Percentiles rank a stretch among this genome's conserved stretches.
These are phyloP conservation scores for Setomelanomma holmii DNA, from an alignment of 2,329 filamentous ascomycete species.

Conservation along the genomic window DNA sequence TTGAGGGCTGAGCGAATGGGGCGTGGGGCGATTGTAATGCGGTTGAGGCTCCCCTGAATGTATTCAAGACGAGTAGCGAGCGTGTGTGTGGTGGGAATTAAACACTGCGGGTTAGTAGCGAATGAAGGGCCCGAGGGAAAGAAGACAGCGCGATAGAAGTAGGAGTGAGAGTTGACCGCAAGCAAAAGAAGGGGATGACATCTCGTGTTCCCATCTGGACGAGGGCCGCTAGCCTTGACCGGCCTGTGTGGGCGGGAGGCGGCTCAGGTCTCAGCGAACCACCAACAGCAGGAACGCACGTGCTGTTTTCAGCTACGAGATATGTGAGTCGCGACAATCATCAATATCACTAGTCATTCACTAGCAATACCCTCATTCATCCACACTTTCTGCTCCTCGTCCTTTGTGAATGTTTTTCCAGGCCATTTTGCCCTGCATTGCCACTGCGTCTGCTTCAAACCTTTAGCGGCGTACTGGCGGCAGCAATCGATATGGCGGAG, in stretches of 20 bases:
- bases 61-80: slow-evolving; percentile 28
- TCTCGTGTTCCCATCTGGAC: no score
- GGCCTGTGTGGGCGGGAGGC: background rate
- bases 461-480: background rate
- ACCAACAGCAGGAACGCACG: background rate
- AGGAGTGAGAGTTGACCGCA: slow-evolving; percentile 4
- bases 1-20: slow-evolving; percentile 16
- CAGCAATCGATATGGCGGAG: background rate
- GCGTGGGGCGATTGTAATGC: slow-evolving; percentile 1
- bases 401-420: no score
- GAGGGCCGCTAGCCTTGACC: no score
- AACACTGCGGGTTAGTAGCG: slow-evolving; percentile 10
- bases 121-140: slow-evolving; percentile 9
- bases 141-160: slow-evolving; percentile 9
- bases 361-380: background rate
- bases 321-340: background rate
- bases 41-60: slow-evolving; percentile 17
- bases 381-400: background rate
- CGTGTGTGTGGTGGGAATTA: slow-evolving; percentile 21
- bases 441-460: background rate
- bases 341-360: background rate
- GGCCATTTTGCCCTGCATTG: background rate
- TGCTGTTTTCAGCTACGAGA: background rate
- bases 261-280: background rate
- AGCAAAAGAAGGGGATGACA: background rate